A percentile compares a stretch with the other conserved stretches of the same genome.
phyloP scores from a whole-genome alignment of 1,139 yeast genomes.

The Nakaseomyces uthaithaninus region DNA sequence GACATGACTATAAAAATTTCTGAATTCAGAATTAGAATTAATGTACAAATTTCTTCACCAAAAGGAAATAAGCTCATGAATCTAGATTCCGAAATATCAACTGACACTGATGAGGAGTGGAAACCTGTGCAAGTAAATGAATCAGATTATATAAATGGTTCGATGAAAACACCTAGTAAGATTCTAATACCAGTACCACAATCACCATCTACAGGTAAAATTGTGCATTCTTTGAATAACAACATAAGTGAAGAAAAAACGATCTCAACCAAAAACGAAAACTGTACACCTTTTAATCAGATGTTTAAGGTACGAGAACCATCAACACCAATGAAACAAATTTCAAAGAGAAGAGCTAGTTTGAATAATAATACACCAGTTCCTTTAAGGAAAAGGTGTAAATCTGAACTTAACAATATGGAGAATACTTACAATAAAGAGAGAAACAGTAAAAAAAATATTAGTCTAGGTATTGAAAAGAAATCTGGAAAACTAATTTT shows the following conservation, averaged over 20 bases:
- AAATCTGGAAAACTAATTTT: not conserved
- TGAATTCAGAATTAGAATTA: not conserved
- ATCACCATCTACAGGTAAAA: constrained; percentile 6
- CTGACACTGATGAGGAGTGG: constrained; percentile 1
- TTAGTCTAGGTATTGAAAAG: not conserved
- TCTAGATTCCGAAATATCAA: not conserved
- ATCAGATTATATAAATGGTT: not conserved
- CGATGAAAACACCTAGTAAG: constrained; percentile 3
- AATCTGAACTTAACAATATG: not conserved
- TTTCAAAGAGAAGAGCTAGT: not conserved
- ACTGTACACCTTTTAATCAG: not conserved
- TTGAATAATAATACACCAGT: not conserved
- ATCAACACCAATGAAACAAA: not conserved
- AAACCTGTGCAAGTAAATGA: not conserved
- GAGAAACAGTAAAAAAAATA: not conserved
- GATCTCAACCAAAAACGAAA: not conserved
- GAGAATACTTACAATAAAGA: not conserved
- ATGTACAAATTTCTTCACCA: not conserved
- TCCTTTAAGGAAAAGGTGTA: not conserved
- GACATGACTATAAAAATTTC: not conserved
- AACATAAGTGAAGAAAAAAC: not conserved
- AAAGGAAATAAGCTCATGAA: not conserved
- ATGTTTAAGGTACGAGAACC: not conserved
- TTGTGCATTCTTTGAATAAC: not conserved
- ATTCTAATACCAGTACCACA: constrained; percentile 6